Evolutionary conservation across 192 early-diverging fungal genomes (phyloP), one percentile per base, ranked within the genome.

Genomic region (Umbelopsis sp.): DNA sequence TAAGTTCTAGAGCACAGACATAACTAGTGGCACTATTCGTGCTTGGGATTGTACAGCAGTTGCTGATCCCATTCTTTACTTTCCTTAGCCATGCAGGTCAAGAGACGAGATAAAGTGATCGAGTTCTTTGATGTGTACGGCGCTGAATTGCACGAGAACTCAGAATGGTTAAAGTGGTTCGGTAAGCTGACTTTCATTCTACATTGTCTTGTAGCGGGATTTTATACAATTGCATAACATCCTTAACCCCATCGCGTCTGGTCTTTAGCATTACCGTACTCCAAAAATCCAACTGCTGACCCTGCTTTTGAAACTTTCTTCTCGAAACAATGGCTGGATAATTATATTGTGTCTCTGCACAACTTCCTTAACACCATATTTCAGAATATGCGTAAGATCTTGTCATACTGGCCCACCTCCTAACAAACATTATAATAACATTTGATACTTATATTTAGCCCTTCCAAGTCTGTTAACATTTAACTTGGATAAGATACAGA

Each of bases 91-190:
- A 82, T 85, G 17, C 85, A 86, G 45, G 82, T 85, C 70, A 90
- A 86, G 72, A 74, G 77, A 49, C 74, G 74, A 49, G 85, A 84
- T 3, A 87, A 84, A 43, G 75, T 90, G 1, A 71, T 81, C n/a
- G 88, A 88, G 53, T 90, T 87, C 62, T 86, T 90, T 71, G 87
- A 88, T 26, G 67, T 76, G 11, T 85, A 85, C 75, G 87, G 86
- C 25, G 71, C 82, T 47, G 86, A 87, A 53, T 74, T 90, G 69
- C 81, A 86, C 34, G 82, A 75, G 20, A 84, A 82, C 70, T 34
- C 80, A 14, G 87, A 88, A 59, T 90, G 88, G 88, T 67, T 85
- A 49, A 77, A 84, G 31, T 90, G 88, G 88, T 90, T 90, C 74
- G 86, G 88, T 89, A 81, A 65, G 73, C 9, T 21, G 25, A 38